Evolutionary conservation across 768 basidiomycete genomes (phyloP).

Genomic region (Chlorophyllum brunneum): DNA sequence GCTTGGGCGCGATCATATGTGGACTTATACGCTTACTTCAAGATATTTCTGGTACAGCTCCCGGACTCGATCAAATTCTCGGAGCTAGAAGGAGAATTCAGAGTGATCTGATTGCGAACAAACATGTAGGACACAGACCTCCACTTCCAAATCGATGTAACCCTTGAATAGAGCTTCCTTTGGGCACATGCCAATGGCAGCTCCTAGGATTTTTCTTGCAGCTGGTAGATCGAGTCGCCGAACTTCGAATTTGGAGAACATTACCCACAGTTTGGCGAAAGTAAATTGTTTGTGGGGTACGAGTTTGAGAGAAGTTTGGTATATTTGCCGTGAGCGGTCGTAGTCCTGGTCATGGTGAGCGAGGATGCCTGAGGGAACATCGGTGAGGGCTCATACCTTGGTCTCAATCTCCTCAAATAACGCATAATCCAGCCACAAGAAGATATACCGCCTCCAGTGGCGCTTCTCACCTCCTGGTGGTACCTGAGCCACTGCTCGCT

Average conservation of each 20-base stretch:
- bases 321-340: constrained; percentile 82
- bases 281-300: constrained; percentile 97
- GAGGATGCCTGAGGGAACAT: not conserved
- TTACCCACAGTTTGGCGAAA: constrained; percentile 94
- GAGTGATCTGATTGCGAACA: not conserved
- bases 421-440: constrained; percentile 94
- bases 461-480: constrained; percentile 93
- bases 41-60: constrained; percentile 92
- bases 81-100: constrained; percentile 45
- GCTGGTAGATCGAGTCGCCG: constrained; percentile 76
- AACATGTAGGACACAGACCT: constrained; percentile 43
- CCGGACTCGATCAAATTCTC: constrained; percentile 94
- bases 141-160: constrained; percentile 91
- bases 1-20: not conserved
- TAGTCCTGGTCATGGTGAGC: constrained; percentile 57
- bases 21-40: constrained; percentile 50
- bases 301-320: constrained; percentile 82
- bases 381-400: constrained; percentile 52
- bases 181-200: constrained; percentile 92
- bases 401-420: constrained; percentile 95
- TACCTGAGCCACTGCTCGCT: constrained; percentile 91
- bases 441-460: constrained; percentile 87
- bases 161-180: constrained; percentile 95
- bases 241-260: constrained; percentile 91
- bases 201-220: constrained; percentile 86